These are phyloP conservation scores for Heliamphora pulchella DNA, from an alignment of 179 eudicot genomes.

Conservation along the genomic window DNA sequence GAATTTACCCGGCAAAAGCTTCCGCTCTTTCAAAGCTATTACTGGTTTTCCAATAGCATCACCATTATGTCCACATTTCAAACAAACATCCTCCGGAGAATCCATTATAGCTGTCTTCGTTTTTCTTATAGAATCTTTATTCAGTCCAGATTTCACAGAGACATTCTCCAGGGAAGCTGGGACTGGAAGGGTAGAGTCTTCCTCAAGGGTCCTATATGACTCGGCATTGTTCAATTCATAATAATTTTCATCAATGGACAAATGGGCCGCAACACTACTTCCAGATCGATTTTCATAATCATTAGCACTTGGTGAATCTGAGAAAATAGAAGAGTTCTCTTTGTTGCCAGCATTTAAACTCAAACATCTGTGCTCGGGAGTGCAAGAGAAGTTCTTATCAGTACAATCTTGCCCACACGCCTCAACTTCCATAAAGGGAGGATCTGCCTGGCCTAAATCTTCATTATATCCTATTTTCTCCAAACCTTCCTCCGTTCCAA, in stretches of 20 bases:
- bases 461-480: slow-evolving; percentile 28
- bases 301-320: slow-evolving; percentile 47
- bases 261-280: slow-evolving; percentile 53
- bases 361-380: slow-evolving; percentile 26
- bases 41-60: slow-evolving; percentile 21
- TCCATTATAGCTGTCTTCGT: neutral
- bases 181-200: slow-evolving; percentile 28
- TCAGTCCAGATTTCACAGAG: slow-evolving; percentile 4
- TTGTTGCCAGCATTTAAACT: slow-evolving; percentile 37
- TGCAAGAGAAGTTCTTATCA: slow-evolving; percentile 17
- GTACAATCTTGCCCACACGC: slow-evolving; percentile 22
- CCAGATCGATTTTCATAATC: slow-evolving; percentile 38
- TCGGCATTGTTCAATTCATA: slow-evolving; percentile 21
- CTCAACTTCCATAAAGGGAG: slow-evolving; percentile 23
- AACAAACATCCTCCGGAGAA: slow-evolving; percentile 21
- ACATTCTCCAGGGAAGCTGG: slow-evolving; percentile 31
- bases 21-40: slow-evolving; percentile 38
- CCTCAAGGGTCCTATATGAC: slow-evolving; percentile 23
- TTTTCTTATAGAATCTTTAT: slow-evolving; percentile 1
- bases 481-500: slow-evolving; percentile 41
- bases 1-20: slow-evolving; percentile 50
- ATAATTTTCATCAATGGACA: slow-evolving; percentile 35
- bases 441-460: slow-evolving; percentile 27
- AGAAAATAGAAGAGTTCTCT: slow-evolving; percentile 49
- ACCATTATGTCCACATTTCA: slow-evolving; percentile 25